Evolutionary conservation across 768 basidiomycete genomes (phyloP).

Genomic region (Goffeauzyma gilvescens): DNA sequence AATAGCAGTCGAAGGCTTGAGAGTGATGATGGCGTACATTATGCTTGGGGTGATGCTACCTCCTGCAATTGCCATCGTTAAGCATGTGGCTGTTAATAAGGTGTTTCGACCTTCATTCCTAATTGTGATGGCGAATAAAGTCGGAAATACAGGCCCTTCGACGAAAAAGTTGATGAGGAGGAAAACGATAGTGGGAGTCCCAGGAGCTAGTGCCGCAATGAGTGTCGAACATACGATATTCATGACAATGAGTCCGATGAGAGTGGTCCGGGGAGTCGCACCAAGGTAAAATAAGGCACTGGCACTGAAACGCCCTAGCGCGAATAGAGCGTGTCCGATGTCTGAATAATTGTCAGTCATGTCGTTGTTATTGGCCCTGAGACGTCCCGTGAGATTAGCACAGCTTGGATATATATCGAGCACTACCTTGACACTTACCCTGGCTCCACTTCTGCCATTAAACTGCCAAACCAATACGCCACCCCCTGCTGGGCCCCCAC

Average conservation of each 20-base stretch:
- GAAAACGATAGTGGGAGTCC: constrained; percentile 8
- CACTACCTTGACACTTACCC: too few relatives aligned
- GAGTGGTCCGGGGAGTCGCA: constrained; percentile 19
- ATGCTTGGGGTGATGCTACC: constrained; percentile 19
- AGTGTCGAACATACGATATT: constrained; percentile 16
- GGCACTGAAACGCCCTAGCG: constrained; percentile 21
- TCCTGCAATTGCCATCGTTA: constrained; percentile 19
- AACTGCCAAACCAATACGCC: constrained; percentile 14
- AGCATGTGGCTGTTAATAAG: constrained; percentile 17
- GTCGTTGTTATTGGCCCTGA: too few relatives aligned
- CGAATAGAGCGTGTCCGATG: too few relatives aligned
- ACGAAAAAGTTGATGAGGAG: constrained; percentile 22
- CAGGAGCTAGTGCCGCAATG: constrained; percentile 13
- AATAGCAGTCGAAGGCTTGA: too few relatives aligned
- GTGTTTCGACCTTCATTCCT: constrained; percentile 23
- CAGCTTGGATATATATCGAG: too few relatives aligned
- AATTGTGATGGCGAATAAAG: constrained; percentile 23
- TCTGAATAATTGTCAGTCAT: too few relatives aligned
- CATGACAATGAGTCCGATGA: constrained; percentile 16
- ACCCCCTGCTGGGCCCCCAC: constrained; percentile 24
- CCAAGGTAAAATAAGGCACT: constrained; percentile 17
- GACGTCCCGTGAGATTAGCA: too few relatives aligned
- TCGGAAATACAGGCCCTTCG: constrained; percentile 26
- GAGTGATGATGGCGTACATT: constrained; percentile 18
- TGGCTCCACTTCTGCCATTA: constrained; percentile 11